Conservation (phyloP, 768 basidiomycete species). For the Tephrocybe sp. region DNA sequence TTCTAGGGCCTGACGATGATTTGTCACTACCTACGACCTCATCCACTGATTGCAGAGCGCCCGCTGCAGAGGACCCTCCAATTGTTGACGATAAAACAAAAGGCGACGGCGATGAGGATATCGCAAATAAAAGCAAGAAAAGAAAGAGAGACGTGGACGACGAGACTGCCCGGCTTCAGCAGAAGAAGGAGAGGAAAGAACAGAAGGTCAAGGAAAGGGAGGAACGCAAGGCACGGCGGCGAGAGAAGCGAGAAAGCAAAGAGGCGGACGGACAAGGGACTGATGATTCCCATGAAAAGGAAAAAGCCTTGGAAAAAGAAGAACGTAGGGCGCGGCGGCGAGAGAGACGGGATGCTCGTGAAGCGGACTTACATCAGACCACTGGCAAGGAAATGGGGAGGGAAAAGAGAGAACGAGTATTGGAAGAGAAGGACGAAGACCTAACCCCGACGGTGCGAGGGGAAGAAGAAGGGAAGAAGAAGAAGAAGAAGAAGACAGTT, state of each 20-base stretch:
- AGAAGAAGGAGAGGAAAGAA: conserved; percentile 13
- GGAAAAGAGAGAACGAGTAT: conserved; percentile 17
- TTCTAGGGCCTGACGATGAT: conserved; percentile 48
- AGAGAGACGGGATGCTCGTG: no score
- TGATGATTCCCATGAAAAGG: background rate
- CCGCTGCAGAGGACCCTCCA: background rate
- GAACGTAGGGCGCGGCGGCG: no score
- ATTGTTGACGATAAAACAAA: conserved; percentile 1
- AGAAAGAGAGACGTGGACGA: conserved; percentile 8
- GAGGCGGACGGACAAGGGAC: background rate
- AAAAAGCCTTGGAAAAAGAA: background rate
- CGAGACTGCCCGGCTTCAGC: conserved; percentile 3
- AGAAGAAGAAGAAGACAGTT: background rate
- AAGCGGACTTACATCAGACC: no score
- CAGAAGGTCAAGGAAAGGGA: conserved; percentile 19
- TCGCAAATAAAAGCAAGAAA: conserved; percentile 8
- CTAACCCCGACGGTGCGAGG: background rate
- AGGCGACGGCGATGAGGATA: conserved; percentile 11
- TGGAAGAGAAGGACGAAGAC: conserved; percentile 2
- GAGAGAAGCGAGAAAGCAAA: background rate
- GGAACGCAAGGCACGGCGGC: conserved; percentile 16
- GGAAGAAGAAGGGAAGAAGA: conserved; percentile 9
- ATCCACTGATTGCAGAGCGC: background rate
- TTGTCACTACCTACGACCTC: conserved; percentile 10
- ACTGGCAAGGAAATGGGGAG: conserved; percentile 3